Evolutionary conservation across 495 filamentous ascomycete genomes (phyloP).

Genomic region (Cladorrhinum samala): DNA sequence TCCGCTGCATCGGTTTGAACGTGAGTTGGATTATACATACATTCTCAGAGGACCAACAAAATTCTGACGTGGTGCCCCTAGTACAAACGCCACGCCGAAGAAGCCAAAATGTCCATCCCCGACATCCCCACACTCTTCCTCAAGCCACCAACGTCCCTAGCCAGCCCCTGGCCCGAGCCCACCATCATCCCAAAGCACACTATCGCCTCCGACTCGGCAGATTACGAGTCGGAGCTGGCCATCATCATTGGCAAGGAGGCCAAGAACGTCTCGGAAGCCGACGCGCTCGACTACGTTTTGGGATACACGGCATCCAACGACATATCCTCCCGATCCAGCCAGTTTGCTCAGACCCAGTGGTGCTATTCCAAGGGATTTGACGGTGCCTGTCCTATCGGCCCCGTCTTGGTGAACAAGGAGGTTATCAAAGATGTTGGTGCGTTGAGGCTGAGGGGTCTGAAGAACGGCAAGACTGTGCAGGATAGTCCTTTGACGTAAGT

Average conservation of each 20-base stretch:
- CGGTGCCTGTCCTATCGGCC: slow-evolving; percentile 44
- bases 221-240: slow-evolving; percentile 44
- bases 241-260: slow-evolving; percentile 41
- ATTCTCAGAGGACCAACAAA: background rate
- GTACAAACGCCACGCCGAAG: slow-evolving; percentile 42
- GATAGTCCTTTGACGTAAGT: slow-evolving; percentile 46
- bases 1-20: slow-evolving; percentile 42
- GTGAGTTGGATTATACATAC: slow-evolving; percentile 23
- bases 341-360: slow-evolving; percentile 44
- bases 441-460: slow-evolving; percentile 35
- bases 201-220: slow-evolving; percentile 32
- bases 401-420: slow-evolving; percentile 49
- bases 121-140: slow-evolving; percentile 41
- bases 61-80: slow-evolving; percentile 15
- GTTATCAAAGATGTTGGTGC: slow-evolving; percentile 39
- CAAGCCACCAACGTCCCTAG: slow-evolving; percentile 37
- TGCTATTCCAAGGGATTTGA: slow-evolving; percentile 46
- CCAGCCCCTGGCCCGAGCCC: slow-evolving; percentile 40
- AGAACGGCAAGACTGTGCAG: slow-evolving; percentile 45
- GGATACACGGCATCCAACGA: slow-evolving; percentile 45
- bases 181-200: slow-evolving; percentile 42
- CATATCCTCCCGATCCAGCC: slow-evolving; percentile 34
- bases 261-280: slow-evolving; percentile 41
- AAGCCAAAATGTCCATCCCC: slow-evolving; percentile 41
- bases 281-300: slow-evolving; percentile 41